Evolutionary conservation across 192 early-diverging fungal genomes (phyloP), one percentile per base, ranked within the genome.

Genomic region (Linnemannia elongata): DNA sequence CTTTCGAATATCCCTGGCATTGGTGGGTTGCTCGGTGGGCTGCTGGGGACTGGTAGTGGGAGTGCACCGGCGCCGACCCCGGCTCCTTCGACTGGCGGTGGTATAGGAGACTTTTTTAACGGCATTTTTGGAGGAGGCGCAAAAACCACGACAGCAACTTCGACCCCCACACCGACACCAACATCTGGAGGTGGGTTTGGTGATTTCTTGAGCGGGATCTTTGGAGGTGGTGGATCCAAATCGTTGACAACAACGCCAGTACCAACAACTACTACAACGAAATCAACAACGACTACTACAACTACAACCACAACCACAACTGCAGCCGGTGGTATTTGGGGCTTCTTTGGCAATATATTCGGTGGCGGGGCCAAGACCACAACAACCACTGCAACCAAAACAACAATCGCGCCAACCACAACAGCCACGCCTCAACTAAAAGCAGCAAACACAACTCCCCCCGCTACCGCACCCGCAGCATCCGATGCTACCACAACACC

Each of bases 151-250:
- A n/a, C n/a, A n/a, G 4, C n/a, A 1, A 74, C 1, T 5, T 3
- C 45, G 30, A 41, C 74, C 4, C 4, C 27, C 27, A 75, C 45
- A 1, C 74, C 74, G 13, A 63, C 54, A 24, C 44, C 74, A 6
- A 52, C n/a, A 27, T 27, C 72, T 33, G 36, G 45, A 55, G 47
- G 10, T 6, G 49, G 74, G 27, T 36, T 78, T 44, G 66, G 76
- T 49, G 68, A 30, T 3, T 49, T 52, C 45, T 52, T 70, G 9
- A 54, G 27, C 6, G 41, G 72, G 3, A 69, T 80, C 4, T 68
- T 74, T 57, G 79, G 72, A 24, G 79, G 79, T n/a, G 52, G 74
- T 10, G 38, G 38, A 38, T 38, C 33, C 33, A 36, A 38, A 15
- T 41, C 27, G 24, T 13, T 35, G 4, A 39, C 77, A 42, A 35